phyloP scores from a whole-genome alignment of 1,139 yeast genomes.

The Kurtzmaniella quercitrusa region DNA sequence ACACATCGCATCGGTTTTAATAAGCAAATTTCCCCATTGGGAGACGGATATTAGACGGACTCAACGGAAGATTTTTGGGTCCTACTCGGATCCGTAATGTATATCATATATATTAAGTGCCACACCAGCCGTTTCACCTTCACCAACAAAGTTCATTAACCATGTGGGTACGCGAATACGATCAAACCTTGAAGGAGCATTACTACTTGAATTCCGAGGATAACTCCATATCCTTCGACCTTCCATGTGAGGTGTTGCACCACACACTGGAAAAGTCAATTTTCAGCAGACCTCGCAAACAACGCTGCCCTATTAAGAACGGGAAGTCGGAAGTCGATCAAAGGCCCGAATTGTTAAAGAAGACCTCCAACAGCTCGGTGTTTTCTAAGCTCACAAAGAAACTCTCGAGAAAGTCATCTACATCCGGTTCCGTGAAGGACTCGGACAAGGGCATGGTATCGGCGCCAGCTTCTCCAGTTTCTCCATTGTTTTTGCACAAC shows the following conservation, averaged over 20 bases:
- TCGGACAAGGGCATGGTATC: background rate
- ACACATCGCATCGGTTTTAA: background rate
- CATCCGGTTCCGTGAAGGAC: background rate
- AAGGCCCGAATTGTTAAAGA: background rate
- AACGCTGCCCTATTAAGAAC: slow-evolving; percentile 1
- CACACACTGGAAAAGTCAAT: slow-evolving; percentile 10
- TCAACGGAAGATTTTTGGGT: background rate
- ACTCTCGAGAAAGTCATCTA: slow-evolving; percentile 13
- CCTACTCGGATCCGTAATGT: background rate
- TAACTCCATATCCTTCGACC: slow-evolving; percentile 33
- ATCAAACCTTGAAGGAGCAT: slow-evolving; percentile 30
- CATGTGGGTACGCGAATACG: slow-evolving; percentile 17
- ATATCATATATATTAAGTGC: background rate
- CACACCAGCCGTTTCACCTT: background rate
- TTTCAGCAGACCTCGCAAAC: background rate
- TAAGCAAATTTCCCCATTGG: background rate
- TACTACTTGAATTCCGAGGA: slow-evolving; percentile 32
- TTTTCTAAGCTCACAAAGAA: slow-evolving; percentile 16
- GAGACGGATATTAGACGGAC: slow-evolving; percentile 1
- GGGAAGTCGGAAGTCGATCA: slow-evolving; percentile 1
- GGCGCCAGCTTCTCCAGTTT: background rate
- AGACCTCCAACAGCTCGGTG: slow-evolving; percentile 8
- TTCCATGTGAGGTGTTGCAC: slow-evolving; percentile 36
- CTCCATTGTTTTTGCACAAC: background rate
- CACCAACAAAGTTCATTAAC: background rate